Conservation (phyloP, 2,329 filamentous ascomycete genomes). For the Neophaeococcomyces aloes region DNA sequence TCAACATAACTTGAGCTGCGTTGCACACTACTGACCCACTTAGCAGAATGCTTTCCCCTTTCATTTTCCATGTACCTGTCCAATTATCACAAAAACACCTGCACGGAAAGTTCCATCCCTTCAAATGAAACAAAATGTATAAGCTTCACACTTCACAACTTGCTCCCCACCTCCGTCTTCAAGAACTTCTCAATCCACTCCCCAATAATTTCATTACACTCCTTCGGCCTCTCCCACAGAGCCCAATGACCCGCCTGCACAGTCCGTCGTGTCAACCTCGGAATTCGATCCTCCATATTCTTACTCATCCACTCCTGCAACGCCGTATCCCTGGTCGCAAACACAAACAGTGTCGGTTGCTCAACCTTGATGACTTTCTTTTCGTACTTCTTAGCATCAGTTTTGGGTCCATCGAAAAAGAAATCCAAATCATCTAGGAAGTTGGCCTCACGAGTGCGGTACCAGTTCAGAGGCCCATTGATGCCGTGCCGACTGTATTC, state of each 20-base stretch:
- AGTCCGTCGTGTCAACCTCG: slow-evolving; percentile 53
- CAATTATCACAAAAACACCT: no score
- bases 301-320: slow-evolving; percentile 60
- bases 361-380: slow-evolving; percentile 7
- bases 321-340: slow-evolving; percentile 59
- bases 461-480: slow-evolving; percentile 78
- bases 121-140: no score
- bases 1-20: no score
- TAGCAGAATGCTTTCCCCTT: no score
- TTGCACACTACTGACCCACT: no score
- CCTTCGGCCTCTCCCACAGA: slow-evolving; percentile 58
- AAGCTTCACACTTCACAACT: no score
- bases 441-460: slow-evolving; percentile 63
- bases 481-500: slow-evolving; percentile 64
- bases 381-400: not conserved
- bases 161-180: slow-evolving; percentile 29
- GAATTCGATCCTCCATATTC: slow-evolving; percentile 53
- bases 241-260: slow-evolving; percentile 74
- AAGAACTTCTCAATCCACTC: slow-evolving; percentile 55
- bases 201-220: slow-evolving; percentile 58
- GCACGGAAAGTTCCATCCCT: no score
- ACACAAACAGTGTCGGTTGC: slow-evolving; percentile 55
- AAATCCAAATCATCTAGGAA: slow-evolving; percentile 58
- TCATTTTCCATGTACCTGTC: no score
- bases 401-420: slow-evolving; percentile 13